Conservation (phyloP, 371 early-diverging fungal genomes). For the Umbelopsis sp. region DNA sequence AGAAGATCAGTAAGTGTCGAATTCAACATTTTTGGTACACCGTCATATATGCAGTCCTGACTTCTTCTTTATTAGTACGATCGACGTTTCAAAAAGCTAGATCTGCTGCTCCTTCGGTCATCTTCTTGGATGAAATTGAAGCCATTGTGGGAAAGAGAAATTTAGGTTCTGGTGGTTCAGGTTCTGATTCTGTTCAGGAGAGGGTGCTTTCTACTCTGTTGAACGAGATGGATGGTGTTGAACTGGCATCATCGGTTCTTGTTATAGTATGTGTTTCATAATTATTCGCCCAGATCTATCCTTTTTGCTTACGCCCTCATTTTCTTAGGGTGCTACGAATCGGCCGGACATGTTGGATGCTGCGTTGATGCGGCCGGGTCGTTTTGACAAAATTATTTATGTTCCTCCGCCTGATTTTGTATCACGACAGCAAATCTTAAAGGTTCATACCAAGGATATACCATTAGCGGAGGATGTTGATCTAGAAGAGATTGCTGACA, state of each 20-base stretch:
- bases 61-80: constrained; percentile 54
- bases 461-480: constrained; percentile 76
- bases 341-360: constrained; percentile 96
- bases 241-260: constrained; percentile 71
- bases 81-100: constrained; percentile 87
- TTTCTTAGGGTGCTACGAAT: constrained; percentile 91
- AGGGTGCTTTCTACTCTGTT: constrained; percentile 87
- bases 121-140: constrained; percentile 99
- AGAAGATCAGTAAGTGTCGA: constrained; percentile 62
- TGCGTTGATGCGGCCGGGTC: constrained; percentile 93
- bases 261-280: constrained; percentile 66
- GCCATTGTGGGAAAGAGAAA: constrained; percentile 93
- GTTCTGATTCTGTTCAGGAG: constrained; percentile 85
- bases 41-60: neutral
- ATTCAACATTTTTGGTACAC: neutral
- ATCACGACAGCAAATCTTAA: constrained; percentile 83
- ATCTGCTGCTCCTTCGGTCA: constrained; percentile 85
- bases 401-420: constrained; percentile 89
- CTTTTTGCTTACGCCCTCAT: neutral
- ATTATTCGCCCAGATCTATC: neutral
- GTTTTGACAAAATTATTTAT: constrained; percentile 93
- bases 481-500: constrained; percentile 63
- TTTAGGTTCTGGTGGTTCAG: constrained; percentile 64
- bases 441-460: constrained; percentile 83
- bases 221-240: constrained; percentile 98